A percentile compares a stretch with the other conserved stretches of the same genome.
Conservation (phyloP, 257 asterid genomes). For the Fraxinus quadrangulata region DNA sequence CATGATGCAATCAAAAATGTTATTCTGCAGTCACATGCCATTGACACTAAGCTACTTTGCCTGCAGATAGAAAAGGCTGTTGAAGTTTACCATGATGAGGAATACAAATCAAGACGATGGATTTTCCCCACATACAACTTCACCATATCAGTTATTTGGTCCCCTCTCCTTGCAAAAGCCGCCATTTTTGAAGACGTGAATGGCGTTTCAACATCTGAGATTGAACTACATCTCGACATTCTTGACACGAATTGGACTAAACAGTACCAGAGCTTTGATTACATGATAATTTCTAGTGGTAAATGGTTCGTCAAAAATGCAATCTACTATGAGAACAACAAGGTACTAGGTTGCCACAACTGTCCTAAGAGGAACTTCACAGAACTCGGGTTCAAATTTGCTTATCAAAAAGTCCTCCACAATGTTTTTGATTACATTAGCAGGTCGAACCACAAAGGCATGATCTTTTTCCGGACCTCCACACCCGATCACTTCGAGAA, state of each 20-base stretch:
- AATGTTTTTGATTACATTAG: conserved; percentile 32
- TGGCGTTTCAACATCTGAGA: conserved; percentile 46
- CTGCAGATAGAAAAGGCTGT: conserved; percentile 43
- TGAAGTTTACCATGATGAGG: conserved; percentile 46
- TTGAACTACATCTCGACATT: conserved; percentile 47
- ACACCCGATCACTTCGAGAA: conserved; percentile 48
- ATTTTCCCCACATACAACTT: conserved; percentile 43
- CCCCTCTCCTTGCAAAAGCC: conserved; percentile 49
- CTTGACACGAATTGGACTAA: conserved; percentile 46
- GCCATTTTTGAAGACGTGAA: conserved; percentile 43
- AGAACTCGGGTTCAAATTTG: conserved; percentile 40
- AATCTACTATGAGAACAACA: conserved; percentile 39
- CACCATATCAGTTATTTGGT: conserved; percentile 46
- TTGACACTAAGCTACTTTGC: background rate
- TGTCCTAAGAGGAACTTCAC: conserved; percentile 43
- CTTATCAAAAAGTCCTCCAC: conserved; percentile 35
- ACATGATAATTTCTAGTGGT: conserved; percentile 47
- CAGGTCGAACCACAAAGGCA: conserved; percentile 38
- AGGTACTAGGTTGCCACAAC: conserved; percentile 44
- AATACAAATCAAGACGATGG: conserved; percentile 42
- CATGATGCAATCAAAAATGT: background rate
- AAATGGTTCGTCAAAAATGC: conserved; percentile 46
- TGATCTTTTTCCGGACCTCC: conserved; percentile 41
- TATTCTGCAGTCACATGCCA: background rate
- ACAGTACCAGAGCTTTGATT: conserved; percentile 38